Conservation (phyloP, 1,284 basidiomycete genomes). For the Trichosporon faecale region DNA sequence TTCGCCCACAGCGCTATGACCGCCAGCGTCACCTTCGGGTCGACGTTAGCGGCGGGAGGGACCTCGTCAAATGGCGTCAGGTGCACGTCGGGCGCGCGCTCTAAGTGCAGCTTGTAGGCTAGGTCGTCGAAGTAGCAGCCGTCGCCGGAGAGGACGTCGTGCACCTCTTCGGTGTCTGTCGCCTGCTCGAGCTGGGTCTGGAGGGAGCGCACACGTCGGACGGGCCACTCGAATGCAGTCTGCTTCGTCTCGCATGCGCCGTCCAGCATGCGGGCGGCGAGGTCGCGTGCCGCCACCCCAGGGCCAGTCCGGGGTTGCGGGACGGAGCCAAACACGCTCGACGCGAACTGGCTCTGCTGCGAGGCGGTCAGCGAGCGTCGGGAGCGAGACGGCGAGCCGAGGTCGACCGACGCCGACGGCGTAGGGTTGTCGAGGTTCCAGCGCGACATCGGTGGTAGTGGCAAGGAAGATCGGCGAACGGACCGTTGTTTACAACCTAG, state of each 20-base stretch:
- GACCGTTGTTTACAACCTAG: background rate
- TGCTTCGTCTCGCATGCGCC: conserved; percentile 25
- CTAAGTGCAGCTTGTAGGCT: conserved; percentile 62
- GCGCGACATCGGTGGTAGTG: conserved; percentile 3
- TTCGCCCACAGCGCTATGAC: conserved; percentile 26
- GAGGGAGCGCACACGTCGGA: conserved; percentile 23
- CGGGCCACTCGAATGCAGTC: conserved; percentile 34
- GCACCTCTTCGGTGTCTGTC: conserved; percentile 50
- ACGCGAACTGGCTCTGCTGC: conserved; percentile 13
- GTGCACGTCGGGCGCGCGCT: background rate
- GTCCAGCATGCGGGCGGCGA: conserved; percentile 4
- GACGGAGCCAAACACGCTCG: conserved; percentile 20
- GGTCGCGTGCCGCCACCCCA: background rate
- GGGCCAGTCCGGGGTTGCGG: background rate
- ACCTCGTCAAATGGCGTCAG: background rate
- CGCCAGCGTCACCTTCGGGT: conserved; percentile 26
- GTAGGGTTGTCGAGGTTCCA: conserved; percentile 27
- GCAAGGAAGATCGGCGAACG: background rate
- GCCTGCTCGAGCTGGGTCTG: conserved; percentile 28
- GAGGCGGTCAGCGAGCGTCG: conserved; percentile 4
- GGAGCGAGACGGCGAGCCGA: conserved; percentile 2
- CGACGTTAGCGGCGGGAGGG: conserved; percentile 1
- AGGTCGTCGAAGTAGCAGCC: conserved; percentile 66
- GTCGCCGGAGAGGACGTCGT: conserved; percentile 61
- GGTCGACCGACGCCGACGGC: background rate